Base-by-base conservation (phyloP, 345 rosid genomes). In the Lumnitzera littorea region DNA sequence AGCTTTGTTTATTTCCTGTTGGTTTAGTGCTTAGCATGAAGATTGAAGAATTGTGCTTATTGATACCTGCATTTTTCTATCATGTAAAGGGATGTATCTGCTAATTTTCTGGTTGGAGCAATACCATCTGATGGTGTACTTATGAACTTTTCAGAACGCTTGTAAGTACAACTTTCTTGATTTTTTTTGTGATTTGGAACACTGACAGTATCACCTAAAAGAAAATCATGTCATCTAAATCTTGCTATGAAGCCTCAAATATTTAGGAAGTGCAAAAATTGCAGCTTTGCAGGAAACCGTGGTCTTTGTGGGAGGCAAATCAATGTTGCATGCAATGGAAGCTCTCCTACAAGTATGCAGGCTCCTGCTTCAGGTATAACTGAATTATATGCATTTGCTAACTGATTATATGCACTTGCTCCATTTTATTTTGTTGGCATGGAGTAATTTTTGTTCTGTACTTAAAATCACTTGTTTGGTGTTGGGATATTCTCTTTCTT, bases 301-400 rank as follows among this genome's bases (percentile, higher is more conserved):
- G 80, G 58, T 25, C 73, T 94, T 70, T 94, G 99, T 72, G 99
- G 99, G 75, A 79, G 78, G 64, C 97, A 88, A 85, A 70, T 90
- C 57, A 76, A 79, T 60, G 57, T 61, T 20, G 62, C 73, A 41
- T 94, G 99, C 79, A 72, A 82, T 73, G 80, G 83, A 43, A 84
- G 84, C 55, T 69, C 86, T 29, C 46, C 76, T 56, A 55, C 82
- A 51, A 67, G 72, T 78, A 52, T 74, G 24, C 67, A 50, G 46
- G 67, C 80, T 67, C 70, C 87, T 53, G 50, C 15, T 47, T 74
- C 89, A 56, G 95, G 97, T 94, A 77, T 71, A 62, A 15, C 62
- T 29, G 59, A 49, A 56, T 20, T 20, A 20, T 20, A 20, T 64
- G 50, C 25, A 27, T 20, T 20, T 20, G 20, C 20, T 20, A 20